A percentile compares a stretch with the other conserved stretches of the same genome.
These are phyloP conservation scores for Lycium barbarum DNA, from an alignment of 257 asterid genomes.

Conservation along the genomic window DNA sequence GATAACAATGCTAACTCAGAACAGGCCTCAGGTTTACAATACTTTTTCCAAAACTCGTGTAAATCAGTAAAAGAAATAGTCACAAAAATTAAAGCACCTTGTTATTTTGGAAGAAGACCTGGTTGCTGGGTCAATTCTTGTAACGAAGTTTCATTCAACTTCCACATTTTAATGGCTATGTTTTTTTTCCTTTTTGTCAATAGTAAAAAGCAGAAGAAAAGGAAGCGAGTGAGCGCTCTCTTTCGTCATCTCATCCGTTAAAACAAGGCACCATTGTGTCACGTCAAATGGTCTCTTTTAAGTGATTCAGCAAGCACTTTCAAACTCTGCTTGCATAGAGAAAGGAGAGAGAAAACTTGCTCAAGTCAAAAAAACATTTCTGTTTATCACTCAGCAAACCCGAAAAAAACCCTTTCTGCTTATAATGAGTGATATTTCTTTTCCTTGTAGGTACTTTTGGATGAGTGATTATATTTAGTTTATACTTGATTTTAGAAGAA, in stretches of 20 bases:
- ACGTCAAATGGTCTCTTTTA: neutral
- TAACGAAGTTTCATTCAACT: neutral
- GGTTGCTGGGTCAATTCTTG: conserved; percentile 20
- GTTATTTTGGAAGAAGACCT: conserved; percentile 11
- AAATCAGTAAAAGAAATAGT: neutral
- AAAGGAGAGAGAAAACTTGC: neutral
- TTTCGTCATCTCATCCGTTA: neutral
- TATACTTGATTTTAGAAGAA: conserved; percentile 16
- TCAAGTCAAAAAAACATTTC: neutral
- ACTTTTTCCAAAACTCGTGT: neutral
- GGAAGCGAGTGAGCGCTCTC: neutral
- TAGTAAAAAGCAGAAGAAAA: neutral
- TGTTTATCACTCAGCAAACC: neutral
- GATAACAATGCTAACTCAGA: conserved; percentile 8
- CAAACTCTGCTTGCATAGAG: conserved; percentile 16
- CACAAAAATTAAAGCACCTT: conserved; percentile 5
- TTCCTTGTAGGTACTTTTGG: conserved; percentile 20
- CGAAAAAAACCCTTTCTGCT: neutral
- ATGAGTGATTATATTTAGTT: conserved; percentile 4
- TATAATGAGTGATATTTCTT: neutral
- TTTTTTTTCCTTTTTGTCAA: neutral
- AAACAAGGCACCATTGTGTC: conserved; percentile 14
- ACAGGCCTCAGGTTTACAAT: conserved; percentile 7
- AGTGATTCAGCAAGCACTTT: conserved; percentile 7
- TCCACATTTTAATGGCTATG: neutral